Conservation (phyloP, 352 stramenopile genomes). For the Thalassiosira hispida region DNA sequence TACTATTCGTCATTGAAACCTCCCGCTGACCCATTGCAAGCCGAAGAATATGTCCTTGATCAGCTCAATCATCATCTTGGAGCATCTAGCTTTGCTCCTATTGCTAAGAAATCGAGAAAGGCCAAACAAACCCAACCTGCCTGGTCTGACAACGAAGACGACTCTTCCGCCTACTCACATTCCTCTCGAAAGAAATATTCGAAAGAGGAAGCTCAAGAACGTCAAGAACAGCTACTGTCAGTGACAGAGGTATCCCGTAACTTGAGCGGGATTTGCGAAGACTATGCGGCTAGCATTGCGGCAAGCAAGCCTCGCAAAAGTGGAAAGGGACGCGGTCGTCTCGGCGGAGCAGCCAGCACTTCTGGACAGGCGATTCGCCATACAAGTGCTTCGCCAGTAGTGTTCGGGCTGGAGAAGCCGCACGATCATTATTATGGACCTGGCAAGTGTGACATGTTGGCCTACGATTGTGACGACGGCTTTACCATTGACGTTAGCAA, state of each 20-base stretch:
- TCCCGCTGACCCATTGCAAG: background rate
- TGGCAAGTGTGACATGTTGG: slow-evolving; percentile 53
- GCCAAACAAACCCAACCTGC: background rate
- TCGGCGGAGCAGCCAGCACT: background rate
- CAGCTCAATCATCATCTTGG: slow-evolving; percentile 21
- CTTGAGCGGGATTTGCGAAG: slow-evolving; percentile 38
- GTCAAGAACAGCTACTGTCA: slow-evolving; percentile 19
- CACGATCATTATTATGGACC: slow-evolving; percentile 42
- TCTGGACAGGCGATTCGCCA: background rate
- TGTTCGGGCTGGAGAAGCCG: slow-evolving; percentile 54
- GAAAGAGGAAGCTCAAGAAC: slow-evolving; percentile 37
- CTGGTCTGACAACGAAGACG: slow-evolving; percentile 28
- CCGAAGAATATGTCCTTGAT: slow-evolving; percentile 14
- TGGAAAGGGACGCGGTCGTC: slow-evolving; percentile 1
- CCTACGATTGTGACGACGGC: slow-evolving; percentile 53
- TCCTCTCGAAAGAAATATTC: slow-evolving; percentile 24
- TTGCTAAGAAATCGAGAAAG: slow-evolving; percentile 15
- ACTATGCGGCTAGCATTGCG: slow-evolving; percentile 23
- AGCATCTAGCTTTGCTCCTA: background rate
- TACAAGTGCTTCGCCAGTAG: background rate
- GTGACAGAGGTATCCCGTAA: slow-evolving; percentile 43
- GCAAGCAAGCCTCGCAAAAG: slow-evolving; percentile 10
- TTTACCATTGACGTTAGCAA: slow-evolving; percentile 16
- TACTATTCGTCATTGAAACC: slow-evolving; percentile 5
- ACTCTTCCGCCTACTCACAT: slow-evolving; percentile 12